A percentile compares a stretch with the other conserved stretches of the same genome.
Conservation (phyloP, 2,329 filamentous ascomycete genomes). For the Ophiocordyceps camponoti-rufipedis region DNA sequence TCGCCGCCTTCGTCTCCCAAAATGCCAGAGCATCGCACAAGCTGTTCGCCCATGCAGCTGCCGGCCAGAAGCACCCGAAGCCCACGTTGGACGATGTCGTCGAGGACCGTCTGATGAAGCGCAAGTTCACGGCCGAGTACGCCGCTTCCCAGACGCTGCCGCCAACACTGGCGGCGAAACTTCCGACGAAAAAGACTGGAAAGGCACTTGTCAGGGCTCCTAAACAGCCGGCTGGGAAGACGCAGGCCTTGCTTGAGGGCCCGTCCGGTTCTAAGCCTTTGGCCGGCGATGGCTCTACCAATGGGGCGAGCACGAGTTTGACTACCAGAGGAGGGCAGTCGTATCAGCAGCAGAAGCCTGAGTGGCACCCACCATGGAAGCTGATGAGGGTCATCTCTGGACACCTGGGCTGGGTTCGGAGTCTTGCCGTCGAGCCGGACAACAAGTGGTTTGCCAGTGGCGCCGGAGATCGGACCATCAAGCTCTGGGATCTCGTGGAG, state of each 20-base stretch:
- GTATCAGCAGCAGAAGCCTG: constrained; percentile 44
- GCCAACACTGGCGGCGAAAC: constrained; percentile 59
- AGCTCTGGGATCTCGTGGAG: constrained; percentile 92
- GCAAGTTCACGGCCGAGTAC: constrained; percentile 56
- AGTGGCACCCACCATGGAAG: constrained; percentile 98
- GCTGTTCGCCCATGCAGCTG: constrained; percentile 11
- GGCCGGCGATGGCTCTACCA: constrained; percentile 5
- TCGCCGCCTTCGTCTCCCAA: constrained; percentile 15
- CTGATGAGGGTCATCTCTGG: constrained; percentile 94
- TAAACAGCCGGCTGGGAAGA: constrained; percentile 18
- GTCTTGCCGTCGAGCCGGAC: constrained; percentile 78
- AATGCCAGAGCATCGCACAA: constrained; percentile 15
- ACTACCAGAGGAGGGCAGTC: constrained; percentile 11
- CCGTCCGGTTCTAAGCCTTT: constrained; percentile 11
- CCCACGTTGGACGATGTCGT: constrained; percentile 12
- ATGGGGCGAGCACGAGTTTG: constrained; percentile 16
- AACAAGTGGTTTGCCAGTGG: constrained; percentile 97
- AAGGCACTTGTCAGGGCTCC: constrained; percentile 9
- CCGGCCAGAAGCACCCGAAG: constrained; percentile 19
- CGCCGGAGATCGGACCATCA: constrained; percentile 89
- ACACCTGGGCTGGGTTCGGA: constrained; percentile 86
- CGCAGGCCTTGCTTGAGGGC: constrained; percentile 21
- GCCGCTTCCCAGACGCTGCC: constrained; percentile 60
- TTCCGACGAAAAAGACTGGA: constrained; percentile 30
- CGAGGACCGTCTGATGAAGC: constrained; percentile 16